Conservation (phyloP, 139 green algal genomes). For the Chlamydomonas schloesseri region DNA sequence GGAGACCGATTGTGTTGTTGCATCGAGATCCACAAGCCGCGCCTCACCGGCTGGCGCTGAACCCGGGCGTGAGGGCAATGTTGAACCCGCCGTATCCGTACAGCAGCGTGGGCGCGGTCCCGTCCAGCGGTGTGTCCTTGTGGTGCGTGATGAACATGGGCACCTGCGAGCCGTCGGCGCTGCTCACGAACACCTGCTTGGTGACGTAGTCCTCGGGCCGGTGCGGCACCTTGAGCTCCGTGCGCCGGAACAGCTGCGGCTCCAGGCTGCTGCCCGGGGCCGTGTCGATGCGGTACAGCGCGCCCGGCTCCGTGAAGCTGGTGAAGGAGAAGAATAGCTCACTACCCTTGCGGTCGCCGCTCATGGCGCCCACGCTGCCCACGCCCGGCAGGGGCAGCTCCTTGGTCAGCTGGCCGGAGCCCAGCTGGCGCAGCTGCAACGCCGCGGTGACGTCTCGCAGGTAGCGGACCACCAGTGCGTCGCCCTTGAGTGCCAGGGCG, state of each 20-base stretch:
- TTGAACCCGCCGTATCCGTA: slow-evolving; percentile 98
- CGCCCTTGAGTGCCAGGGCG: slow-evolving; percentile 73
- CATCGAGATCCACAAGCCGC: background rate
- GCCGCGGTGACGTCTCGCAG: slow-evolving; percentile 66
- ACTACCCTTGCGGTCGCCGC: slow-evolving; percentile 66
- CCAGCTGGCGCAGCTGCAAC: slow-evolving; percentile 77
- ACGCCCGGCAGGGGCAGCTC: slow-evolving; percentile 78
- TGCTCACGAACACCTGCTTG: slow-evolving; percentile 87
- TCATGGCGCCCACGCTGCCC: slow-evolving; percentile 69
- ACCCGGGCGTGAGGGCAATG: slow-evolving; percentile 85
- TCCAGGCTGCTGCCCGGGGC: slow-evolving; percentile 19
- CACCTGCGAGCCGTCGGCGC: slow-evolving; percentile 86
- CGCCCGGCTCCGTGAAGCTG: slow-evolving; percentile 59
- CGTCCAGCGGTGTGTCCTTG: slow-evolving; percentile 75
- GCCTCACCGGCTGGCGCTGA: slow-evolving; percentile 66
- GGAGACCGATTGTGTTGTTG: too few relatives aligned
- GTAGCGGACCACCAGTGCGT: slow-evolving; percentile 81
- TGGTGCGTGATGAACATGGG: slow-evolving; percentile 89
- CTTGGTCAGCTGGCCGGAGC: slow-evolving; percentile 49
- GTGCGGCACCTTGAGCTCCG: slow-evolving; percentile 72
- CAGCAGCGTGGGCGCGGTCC: slow-evolving; percentile 82
- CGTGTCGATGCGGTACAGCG: slow-evolving; percentile 74
- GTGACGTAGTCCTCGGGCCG: slow-evolving; percentile 80
- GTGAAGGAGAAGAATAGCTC: slow-evolving; percentile 89
- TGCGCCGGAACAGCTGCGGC: slow-evolving; percentile 78